phyloP scores from a whole-genome alignment of 768 basidiomycete species.

The Lyophyllum atratum region DNA sequence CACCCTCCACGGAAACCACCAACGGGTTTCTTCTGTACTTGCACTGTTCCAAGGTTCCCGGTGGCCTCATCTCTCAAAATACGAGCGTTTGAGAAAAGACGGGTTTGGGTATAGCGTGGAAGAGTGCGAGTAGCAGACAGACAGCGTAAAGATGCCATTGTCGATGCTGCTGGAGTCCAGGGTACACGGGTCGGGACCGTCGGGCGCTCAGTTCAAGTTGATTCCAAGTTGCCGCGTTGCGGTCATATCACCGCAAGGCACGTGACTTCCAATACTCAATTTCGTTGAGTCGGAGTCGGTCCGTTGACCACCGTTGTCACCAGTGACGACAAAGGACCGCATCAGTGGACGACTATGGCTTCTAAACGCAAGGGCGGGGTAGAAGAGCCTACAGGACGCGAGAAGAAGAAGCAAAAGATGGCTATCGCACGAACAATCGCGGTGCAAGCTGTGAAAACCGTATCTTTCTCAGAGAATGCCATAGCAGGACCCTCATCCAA shows the following conservation, averaged over 20 bases:
- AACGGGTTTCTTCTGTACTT: slow-evolving; percentile 70
- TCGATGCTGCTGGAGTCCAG: slow-evolving; percentile 2
- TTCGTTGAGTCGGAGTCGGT: too few species aligned
- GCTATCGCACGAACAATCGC: slow-evolving; percentile 65
- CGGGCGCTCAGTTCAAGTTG: background rate
- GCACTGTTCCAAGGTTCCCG: slow-evolving; percentile 55
- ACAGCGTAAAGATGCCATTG: slow-evolving; percentile 40
- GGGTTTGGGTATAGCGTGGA: slow-evolving; percentile 18
- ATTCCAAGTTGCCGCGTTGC: background rate
- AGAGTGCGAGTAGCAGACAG: slow-evolving; percentile 20
- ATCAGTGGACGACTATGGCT: slow-evolving; percentile 20
- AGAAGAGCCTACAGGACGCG: slow-evolving; percentile 42
- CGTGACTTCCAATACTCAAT: slow-evolving; percentile 11
- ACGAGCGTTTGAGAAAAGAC: slow-evolving; percentile 46
- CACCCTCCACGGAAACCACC: slow-evolving; percentile 73
- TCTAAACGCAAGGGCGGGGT: slow-evolving; percentile 39
- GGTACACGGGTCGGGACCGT: background rate
- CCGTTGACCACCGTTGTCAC: background rate
- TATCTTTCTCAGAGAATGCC: slow-evolving; percentile 24
- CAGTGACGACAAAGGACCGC: background rate
- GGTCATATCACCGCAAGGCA: background rate
- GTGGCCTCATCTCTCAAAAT: slow-evolving; percentile 44
- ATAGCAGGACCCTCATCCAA: slow-evolving; percentile 44
- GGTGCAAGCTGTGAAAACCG: slow-evolving; percentile 45
- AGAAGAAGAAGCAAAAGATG: slow-evolving; percentile 73